Conservation (phyloP, 225 moss, liverwort and hornwort genomes). For the Bryoerythrophyllum caledonicum region DNA sequence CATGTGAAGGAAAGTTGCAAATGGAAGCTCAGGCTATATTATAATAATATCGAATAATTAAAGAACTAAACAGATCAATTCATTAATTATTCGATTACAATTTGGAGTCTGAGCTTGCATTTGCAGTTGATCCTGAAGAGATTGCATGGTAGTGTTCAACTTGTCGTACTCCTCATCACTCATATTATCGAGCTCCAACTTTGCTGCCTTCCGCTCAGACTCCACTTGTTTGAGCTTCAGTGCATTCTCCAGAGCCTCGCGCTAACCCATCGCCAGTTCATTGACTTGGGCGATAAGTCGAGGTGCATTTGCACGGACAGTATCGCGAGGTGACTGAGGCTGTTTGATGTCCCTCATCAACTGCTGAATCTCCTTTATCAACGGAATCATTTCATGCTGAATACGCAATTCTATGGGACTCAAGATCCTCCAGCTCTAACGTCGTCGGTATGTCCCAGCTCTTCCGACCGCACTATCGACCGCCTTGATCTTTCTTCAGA, state of each 20-base stretch:
- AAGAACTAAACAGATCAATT: no score
- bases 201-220: slow-evolving; percentile 41
- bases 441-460: slow-evolving; percentile 55
- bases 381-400: slow-evolving; percentile 90
- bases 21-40: no score
- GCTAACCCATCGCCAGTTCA: slow-evolving; percentile 48
- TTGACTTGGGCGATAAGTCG: slow-evolving; percentile 47
- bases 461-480: slow-evolving; percentile 45
- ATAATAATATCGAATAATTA: no score
- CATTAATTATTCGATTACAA: no score
- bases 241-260: slow-evolving; percentile 57
- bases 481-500: slow-evolving; percentile 46
- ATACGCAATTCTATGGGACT: slow-evolving; percentile 64
- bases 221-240: slow-evolving; percentile 48
- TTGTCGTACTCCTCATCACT: slow-evolving; percentile 48
- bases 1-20: no score
- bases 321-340: slow-evolving; percentile 56
- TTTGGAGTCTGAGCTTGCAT: no score
- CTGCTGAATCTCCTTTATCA: no score
- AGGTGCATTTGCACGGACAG: slow-evolving; percentile 60
- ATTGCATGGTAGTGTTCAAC: slow-evolving; percentile 41
- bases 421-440: slow-evolving; percentile 64
- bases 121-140: no score
- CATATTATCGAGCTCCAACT: background rate
- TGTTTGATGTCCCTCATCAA: slow-evolving; percentile 71